Base-by-base conservation (phyloP, 352 stramenopile genomes). In the Pythium monospermum region DNA sequence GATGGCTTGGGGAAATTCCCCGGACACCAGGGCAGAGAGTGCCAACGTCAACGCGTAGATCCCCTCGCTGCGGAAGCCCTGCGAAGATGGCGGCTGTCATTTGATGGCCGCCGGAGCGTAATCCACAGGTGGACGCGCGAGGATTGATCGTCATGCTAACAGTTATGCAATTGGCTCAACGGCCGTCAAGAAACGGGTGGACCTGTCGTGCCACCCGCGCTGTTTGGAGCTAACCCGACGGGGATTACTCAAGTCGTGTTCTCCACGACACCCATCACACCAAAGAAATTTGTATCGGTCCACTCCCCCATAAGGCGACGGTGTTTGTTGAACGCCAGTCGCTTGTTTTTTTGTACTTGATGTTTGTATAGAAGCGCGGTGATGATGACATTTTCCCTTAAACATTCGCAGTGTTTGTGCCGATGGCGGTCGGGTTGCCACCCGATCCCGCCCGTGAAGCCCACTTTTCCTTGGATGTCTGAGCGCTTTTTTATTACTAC, bases 241-340 rank as follows among this genome's bases (percentile, higher is more conserved):
- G 81, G 81, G 81, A 88, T 92, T 87, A 92, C 81, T 92, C 81
- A 92, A 86, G 79, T 92, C 83, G 81, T 92, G 81, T 92, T 92
- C 81, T 92, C 78, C 81, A 85, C 77, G 81, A 91, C 81, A 89
- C 77, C 73, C 76, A 69, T 45, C 41, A 66, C 16, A 51, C 39
- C n/a, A 18, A 68, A 80, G 48, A 49, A 45, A 40, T 57, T 47
- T 28, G 41, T 49, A 46, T 19, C 54, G 46, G 53, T 22, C 3
- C 15, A 26, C 18, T 23, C 6, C 32, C 15, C 16, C 32, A 32
- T 2, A 10, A 37, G 41, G 6, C 21, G 7, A 21, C 31, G 11
- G 46, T 70, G 71, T 71, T 82, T 75, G 76, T 2, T 87, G 44
- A 74, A 79, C 61, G 36, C 63, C 19, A 7, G 13, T 18, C 3